These are phyloP conservation scores for Cordyceps sp. DNA, from an alignment of 2,329 filamentous ascomycete genomes.

Conservation along the genomic window DNA sequence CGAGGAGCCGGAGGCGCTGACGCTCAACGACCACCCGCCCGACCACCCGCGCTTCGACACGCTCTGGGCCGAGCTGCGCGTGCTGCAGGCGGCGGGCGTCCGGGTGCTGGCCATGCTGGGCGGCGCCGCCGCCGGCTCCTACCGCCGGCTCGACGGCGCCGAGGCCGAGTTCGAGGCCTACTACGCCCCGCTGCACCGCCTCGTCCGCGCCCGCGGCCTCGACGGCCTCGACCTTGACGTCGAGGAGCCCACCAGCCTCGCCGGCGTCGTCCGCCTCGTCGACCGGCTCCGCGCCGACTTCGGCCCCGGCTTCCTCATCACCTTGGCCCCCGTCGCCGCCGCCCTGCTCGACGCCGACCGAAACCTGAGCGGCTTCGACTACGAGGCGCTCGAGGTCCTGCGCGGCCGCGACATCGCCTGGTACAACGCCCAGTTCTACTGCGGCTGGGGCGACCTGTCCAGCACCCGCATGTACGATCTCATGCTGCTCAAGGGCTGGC, in stretches of 20 bases:
- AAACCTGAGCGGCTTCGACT: slow-evolving; percentile 71
- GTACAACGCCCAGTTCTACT: slow-evolving; percentile 92
- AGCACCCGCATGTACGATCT: slow-evolving; percentile 30
- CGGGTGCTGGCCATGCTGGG: slow-evolving; percentile 79
- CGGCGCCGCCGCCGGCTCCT: slow-evolving; percentile 66
- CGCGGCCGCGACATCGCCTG: slow-evolving; percentile 53
- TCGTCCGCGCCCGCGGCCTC: slow-evolving; percentile 43
- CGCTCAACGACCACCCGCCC: slow-evolving; percentile 66
- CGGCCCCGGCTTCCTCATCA: slow-evolving; percentile 55
- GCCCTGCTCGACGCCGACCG: slow-evolving; percentile 37
- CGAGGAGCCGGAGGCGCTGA: slow-evolving; percentile 44
- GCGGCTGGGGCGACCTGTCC: slow-evolving; percentile 55
- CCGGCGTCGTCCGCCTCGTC: slow-evolving; percentile 49
- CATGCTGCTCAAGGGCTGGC: slow-evolving; percentile 49
- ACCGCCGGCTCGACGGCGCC: slow-evolving; percentile 35
- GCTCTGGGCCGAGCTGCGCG: slow-evolving; percentile 62
- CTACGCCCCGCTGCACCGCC: slow-evolving; percentile 50
- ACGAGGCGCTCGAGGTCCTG: slow-evolving; percentile 54
- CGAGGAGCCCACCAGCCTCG: slow-evolving; percentile 58
- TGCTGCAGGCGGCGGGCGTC: slow-evolving; percentile 56
- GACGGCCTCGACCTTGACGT: slow-evolving; percentile 67
- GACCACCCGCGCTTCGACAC: slow-evolving; percentile 48
- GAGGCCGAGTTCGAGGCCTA: slow-evolving; percentile 50
- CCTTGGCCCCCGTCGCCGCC: slow-evolving; percentile 66
- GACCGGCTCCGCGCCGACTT: slow-evolving; percentile 54